These are phyloP conservation scores for Lactarius hengduanensis DNA, from an alignment of 768 basidiomycete species.

Conservation along the genomic window DNA sequence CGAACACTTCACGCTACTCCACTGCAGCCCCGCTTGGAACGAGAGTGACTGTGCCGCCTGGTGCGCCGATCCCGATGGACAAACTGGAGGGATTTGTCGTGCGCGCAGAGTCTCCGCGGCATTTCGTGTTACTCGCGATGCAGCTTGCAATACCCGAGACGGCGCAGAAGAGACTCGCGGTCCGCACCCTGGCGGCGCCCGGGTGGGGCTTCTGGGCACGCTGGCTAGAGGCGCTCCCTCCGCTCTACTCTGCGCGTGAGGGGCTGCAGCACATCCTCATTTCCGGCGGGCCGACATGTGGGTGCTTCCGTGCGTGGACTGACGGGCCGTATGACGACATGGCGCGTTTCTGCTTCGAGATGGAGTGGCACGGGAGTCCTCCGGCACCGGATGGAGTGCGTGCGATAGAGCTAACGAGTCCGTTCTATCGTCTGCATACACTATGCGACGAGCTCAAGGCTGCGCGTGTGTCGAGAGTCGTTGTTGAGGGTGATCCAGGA, in stretches of 20 bases:
- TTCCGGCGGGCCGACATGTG: slow-evolving; percentile 15
- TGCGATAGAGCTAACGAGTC: slow-evolving; percentile 11
- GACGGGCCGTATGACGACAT: background rate
- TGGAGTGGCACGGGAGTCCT: slow-evolving; percentile 13
- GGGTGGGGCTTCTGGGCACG: background rate
- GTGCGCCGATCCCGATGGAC: slow-evolving; percentile 5
- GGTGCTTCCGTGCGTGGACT: slow-evolving; percentile 21
- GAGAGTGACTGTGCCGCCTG: slow-evolving; percentile 3
- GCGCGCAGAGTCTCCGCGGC: slow-evolving; percentile 16
- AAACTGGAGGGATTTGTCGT: slow-evolving; percentile 12
- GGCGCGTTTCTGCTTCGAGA: slow-evolving; percentile 24
- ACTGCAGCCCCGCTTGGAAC: slow-evolving; percentile 6
- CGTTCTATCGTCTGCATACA: slow-evolving; percentile 11
- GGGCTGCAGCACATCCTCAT: slow-evolving; percentile 17
- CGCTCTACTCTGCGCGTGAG: background rate
- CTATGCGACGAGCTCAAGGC: slow-evolving; percentile 17
- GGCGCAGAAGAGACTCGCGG: slow-evolving; percentile 4
- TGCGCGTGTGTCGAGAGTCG: slow-evolving; percentile 2
- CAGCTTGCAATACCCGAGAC: slow-evolving; percentile 7
- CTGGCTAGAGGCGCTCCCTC: slow-evolving; percentile 12
- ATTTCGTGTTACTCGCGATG: slow-evolving; percentile 15
- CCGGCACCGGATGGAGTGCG: slow-evolving; percentile 1
- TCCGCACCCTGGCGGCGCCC: slow-evolving; percentile 8
- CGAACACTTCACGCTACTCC: slow-evolving; percentile 9
- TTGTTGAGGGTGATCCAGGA: slow-evolving; percentile 5